Base-by-base conservation (phyloP, 768 basidiomycete genomes). In the Rhodocollybia butyracea region DNA sequence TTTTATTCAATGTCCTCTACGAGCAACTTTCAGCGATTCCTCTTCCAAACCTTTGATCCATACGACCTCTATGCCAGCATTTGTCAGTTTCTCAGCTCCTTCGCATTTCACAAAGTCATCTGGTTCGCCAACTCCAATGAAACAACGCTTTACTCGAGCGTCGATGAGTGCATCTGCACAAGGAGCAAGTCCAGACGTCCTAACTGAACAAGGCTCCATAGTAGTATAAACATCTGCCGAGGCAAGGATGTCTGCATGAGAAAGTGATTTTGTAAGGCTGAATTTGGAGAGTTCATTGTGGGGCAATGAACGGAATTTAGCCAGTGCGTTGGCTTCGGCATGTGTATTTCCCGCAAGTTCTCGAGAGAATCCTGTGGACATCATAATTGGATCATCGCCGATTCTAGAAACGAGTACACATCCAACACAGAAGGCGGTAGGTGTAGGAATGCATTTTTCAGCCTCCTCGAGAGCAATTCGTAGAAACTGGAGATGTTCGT, bases 301-400 rank as follows among this genome's bases (percentile, higher is more conserved):
- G 2, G 82, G 73, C 36, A 86, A 73, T n/a, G 59, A 41, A 15
- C 67, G 69, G 5, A 85, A 81, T 64, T 98, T 97, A 39, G 80
- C 66, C 51, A 99, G 73, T 1, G 95, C 94, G 67, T 96, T 96
- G 22, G 94, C 93, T 73, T 99, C 96, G 11, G 95, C 96, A 68
- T 99, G 96, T 3, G 96, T 98, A 66, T 98, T 98, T 51, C 95
- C 96, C 3, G 83, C 76, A 0, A 98, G 78, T 66, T 98, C 94
- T 64, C 97, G 80, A 24, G 95, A 98, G 72, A 86, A 94, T 17
- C 94, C 94, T 2, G 85, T 85, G 12, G 91, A 74, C 32, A 98
- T 70, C 42, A 89, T 71, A 53, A 84, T 71, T 3, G 84, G 76
- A 13, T 64, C 38, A 39, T 64, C 62, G 5, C 67, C 66, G 42